phyloP scores from a whole-genome alignment of 306 rosid species.

The Cyclanthera cordifolia region DNA sequence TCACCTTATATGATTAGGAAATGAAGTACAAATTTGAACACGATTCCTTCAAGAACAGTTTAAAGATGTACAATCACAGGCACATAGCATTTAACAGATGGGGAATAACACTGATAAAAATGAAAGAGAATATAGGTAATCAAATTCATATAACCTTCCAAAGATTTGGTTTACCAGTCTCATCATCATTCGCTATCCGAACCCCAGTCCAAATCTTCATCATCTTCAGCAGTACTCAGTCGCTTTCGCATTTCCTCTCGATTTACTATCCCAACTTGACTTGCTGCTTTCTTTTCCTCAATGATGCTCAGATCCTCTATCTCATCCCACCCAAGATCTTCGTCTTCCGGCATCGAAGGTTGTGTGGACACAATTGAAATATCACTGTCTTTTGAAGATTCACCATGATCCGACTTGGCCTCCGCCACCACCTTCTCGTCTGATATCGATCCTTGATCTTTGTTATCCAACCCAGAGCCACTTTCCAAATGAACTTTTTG shows the following conservation, averaged over 20 bases:
- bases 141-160: background rate
- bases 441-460: conserved; percentile 15
- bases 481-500: conserved; percentile 18
- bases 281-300: conserved; percentile 41
- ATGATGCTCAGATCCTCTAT: conserved; percentile 73
- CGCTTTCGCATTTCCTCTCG: conserved; percentile 48
- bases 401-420: conserved; percentile 25
- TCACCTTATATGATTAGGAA: background rate
- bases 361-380: conserved; percentile 24
- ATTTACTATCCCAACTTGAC: conserved; percentile 23
- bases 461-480: conserved; percentile 27
- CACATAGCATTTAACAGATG: background rate
- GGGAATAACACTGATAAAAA: background rate
- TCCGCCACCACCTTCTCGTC: conserved; percentile 25
- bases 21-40: conserved; percentile 4
- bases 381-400: conserved; percentile 28
- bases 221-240: conserved; percentile 57
- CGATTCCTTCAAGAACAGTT: conserved; percentile 9
- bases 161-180: conserved; percentile 26
- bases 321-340: conserved; percentile 90
- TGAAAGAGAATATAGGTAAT: conserved; percentile 3
- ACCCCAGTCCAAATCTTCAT: conserved; percentile 89
- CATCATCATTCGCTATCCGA: conserved; percentile 45
- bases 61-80: conserved; percentile 6
- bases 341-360: conserved; percentile 36